Conservation (phyloP, 2,329 filamentous ascomycete genomes). For the Xylariaceae sp. region DNA sequence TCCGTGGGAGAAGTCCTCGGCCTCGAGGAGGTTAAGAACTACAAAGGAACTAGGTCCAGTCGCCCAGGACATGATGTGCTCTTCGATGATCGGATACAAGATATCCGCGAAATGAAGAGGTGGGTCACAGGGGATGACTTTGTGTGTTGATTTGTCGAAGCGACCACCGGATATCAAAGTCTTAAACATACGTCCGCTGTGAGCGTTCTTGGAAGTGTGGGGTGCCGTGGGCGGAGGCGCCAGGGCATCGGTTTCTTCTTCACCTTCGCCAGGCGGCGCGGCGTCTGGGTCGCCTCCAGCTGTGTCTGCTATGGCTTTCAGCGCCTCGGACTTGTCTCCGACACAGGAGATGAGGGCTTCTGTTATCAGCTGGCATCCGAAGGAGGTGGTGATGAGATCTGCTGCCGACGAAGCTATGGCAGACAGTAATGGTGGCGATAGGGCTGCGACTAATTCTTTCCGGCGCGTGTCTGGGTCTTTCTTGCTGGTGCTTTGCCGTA, state of each 20-base stretch:
- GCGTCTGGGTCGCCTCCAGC: slow-evolving; percentile 51
- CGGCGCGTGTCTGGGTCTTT: slow-evolving; percentile 76
- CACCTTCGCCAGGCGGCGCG: slow-evolving; percentile 18
- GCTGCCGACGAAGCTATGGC: slow-evolving; percentile 63
- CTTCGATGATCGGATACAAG: slow-evolving; percentile 76
- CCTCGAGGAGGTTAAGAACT: slow-evolving; percentile 73
- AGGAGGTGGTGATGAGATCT: slow-evolving; percentile 66
- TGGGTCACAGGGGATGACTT: slow-evolving; percentile 65
- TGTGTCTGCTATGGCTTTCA: slow-evolving; percentile 62
- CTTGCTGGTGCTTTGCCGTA: slow-evolving; percentile 82
- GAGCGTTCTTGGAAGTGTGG: slow-evolving; percentile 57
- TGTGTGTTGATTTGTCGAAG: slow-evolving; percentile 70
- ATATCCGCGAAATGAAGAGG: slow-evolving; percentile 73
- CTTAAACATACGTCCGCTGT: slow-evolving; percentile 80
- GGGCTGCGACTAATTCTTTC: slow-evolving; percentile 65
- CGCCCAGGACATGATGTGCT: slow-evolving; percentile 74
- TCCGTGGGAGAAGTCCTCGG: slow-evolving; percentile 61
- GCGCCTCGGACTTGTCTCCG: slow-evolving; percentile 69
- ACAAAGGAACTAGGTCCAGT: slow-evolving; percentile 82
- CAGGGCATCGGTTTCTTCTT: slow-evolving; percentile 34
- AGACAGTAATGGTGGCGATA: slow-evolving; percentile 70
- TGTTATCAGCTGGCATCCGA: slow-evolving; percentile 80
- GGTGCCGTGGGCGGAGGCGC: slow-evolving; percentile 27
- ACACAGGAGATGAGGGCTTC: slow-evolving; percentile 73
- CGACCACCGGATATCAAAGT: slow-evolving; percentile 82